Percentiles rank a stretch among this genome's conserved stretches.
These are phyloP conservation scores for Nicotiana knightiana DNA, from an alignment of 257 asterid species.

Conservation along the genomic window DNA sequence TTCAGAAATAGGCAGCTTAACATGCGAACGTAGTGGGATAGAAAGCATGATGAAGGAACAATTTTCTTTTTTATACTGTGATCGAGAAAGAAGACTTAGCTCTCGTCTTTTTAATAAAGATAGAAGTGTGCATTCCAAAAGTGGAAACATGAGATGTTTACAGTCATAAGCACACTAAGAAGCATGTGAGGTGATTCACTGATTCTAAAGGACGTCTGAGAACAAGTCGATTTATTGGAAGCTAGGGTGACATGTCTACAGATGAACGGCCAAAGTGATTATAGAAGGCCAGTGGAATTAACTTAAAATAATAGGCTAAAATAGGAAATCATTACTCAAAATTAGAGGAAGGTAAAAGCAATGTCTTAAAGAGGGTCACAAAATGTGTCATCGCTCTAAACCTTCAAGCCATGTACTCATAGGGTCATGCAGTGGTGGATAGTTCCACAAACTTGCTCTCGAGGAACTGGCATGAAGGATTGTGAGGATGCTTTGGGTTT, in stretches of 20 bases:
- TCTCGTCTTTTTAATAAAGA: too few species aligned
- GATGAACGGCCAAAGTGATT: neutral
- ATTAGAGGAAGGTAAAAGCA: neutral
- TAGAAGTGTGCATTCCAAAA: neutral
- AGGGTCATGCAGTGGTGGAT: neutral
- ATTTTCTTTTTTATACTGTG: neutral
- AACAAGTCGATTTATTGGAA: neutral
- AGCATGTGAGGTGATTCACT: neutral
- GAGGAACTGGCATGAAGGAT: neutral
- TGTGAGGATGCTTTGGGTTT: neutral
- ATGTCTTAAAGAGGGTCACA: neutral
- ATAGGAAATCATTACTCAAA: neutral
- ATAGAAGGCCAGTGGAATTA: neutral
- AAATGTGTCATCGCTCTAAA: neutral
- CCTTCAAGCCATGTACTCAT: neutral
- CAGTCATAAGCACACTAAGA: conserved; percentile 5
- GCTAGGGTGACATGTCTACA: neutral
- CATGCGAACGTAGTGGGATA: neutral
- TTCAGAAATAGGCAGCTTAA: neutral
- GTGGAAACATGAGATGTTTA: neutral
- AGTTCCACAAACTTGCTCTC: neutral
- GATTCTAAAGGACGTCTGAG: neutral
- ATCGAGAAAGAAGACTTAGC: neutral
- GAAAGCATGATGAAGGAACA: neutral
- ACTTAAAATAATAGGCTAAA: neutral